Evolutionary conservation across 2,329 filamentous ascomycete genomes (phyloP), one percentile per base, ranked within the genome.

Genomic region (Peltaster fructicola): DNA sequence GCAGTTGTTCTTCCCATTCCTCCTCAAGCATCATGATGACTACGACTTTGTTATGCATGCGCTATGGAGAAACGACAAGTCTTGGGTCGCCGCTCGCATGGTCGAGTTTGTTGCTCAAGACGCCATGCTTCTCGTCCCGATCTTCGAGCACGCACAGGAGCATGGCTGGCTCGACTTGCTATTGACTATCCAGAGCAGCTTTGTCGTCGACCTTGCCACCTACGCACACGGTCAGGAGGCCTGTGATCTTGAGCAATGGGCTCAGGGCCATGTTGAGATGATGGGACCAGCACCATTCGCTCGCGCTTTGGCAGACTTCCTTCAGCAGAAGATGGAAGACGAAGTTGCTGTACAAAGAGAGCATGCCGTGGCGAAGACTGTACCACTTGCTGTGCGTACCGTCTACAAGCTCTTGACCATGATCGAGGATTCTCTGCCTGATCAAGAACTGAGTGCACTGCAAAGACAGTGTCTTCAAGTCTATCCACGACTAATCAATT

Each of bases 401-500:
- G 80, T 93, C 2, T 74, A 76, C 22, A 69, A 73, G 1, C 56
- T 95, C 27, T 60, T 95, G 8, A 68, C 76, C 37, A 78, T 91
- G 21, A 61, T 93, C 15, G 68, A 31, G 59, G 67, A 51, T 53
- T 61, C 29, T 57, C 64, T 36, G 47, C 68, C 28, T 50, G 66
- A 69, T 25, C 63, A 75, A 24, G 74, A 85, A 26, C 61, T 92
- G 13, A 80, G 88, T 24, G 57, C 71, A 8, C 68, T 92, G 14
- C 84, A 93, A 52, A 69, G 85, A 15, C 69, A 73, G 26, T 93
- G 84, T 48, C 82, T 98, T 34, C 84, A 84, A 29, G 75, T 78
- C 1, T 98, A 95, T 41, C 90, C 88, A 6, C 68, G 88, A 20
- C 58, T 98, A 15, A 92, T 98, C 58, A 98, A 98, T 44, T 95